These are phyloP conservation scores for Neonectria hederae DNA, from an alignment of 2,329 filamentous ascomycete genomes.

Conservation along the genomic window DNA sequence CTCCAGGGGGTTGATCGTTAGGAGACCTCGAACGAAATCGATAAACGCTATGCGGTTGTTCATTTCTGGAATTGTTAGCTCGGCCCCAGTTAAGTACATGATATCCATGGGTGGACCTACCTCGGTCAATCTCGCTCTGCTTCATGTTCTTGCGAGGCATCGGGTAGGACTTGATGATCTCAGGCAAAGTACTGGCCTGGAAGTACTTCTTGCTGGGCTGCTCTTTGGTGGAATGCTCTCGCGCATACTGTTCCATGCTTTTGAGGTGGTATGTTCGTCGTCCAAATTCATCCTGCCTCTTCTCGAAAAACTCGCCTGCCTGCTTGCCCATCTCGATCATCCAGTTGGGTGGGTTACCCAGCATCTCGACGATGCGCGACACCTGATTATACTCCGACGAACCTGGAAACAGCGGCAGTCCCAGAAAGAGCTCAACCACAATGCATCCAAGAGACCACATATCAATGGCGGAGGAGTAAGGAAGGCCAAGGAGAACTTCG, in stretches of 20 bases:
- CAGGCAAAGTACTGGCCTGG: constrained; percentile 89
- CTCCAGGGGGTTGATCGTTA: constrained; percentile 95
- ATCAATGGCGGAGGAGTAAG: constrained; percentile 98
- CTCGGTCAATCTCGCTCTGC: constrained; percentile 92
- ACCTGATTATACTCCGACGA: constrained; percentile 99
- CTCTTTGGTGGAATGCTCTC: constrained; percentile 95
- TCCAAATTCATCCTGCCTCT: constrained; percentile 88
- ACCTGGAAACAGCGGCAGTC: constrained; percentile 92
- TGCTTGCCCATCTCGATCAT: constrained; percentile 99
- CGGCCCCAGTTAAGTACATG: not conserved
- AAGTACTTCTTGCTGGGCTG: constrained; percentile 99
- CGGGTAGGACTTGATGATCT: constrained; percentile 97
- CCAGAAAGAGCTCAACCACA: constrained; percentile 95
- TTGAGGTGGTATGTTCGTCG: constrained; percentile 91
- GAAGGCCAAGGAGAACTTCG: constrained; percentile 92
- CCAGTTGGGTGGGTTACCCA: constrained; percentile 95
- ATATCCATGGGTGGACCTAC: constrained; percentile 59
- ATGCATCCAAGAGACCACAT: constrained; percentile 99
- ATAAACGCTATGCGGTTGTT: constrained; percentile 98
- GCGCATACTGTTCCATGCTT: constrained; percentile 96
- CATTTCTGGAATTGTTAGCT: constrained; percentile 76
- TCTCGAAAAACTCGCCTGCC: constrained; percentile 96
- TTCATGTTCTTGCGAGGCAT: constrained; percentile 99
- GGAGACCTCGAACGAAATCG: constrained; percentile 91
- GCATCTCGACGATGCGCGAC: constrained; percentile 96